phyloP scores from a whole-genome alignment of 2,329 filamentous ascomycete species.

The Microdochium nivale region DNA sequence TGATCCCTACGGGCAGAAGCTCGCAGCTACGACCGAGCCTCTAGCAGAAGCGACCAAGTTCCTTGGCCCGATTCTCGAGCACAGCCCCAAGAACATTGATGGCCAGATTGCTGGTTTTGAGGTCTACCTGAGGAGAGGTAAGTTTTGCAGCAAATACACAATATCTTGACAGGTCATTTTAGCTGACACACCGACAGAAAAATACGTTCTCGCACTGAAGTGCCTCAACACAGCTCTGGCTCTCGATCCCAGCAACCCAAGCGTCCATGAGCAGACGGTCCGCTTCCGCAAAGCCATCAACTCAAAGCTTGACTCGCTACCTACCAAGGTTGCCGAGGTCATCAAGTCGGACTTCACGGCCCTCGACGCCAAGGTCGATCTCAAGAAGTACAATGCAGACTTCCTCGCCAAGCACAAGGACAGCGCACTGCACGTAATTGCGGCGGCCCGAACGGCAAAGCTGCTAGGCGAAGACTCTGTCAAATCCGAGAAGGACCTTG shows the following conservation, averaged over 20 bases:
- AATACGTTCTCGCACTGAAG: conserved; percentile 79
- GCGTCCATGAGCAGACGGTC: conserved; percentile 66
- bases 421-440: conserved; percentile 54
- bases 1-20: conserved; percentile 74
- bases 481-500: conserved; percentile 51
- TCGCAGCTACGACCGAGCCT: conserved; percentile 74
- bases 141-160: conserved; percentile 19
- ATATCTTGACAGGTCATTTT: conserved; percentile 4
- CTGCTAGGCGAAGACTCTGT: conserved; percentile 48
- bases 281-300: conserved; percentile 59
- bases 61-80: conserved; percentile 70
- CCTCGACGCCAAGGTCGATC: conserved; percentile 46
- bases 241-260: conserved; percentile 61
- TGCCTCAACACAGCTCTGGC: conserved; percentile 68
- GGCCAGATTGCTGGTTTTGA: conserved; percentile 84
- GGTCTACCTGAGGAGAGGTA: conserved; percentile 77
- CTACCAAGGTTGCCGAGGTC: conserved; percentile 58
- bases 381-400: conserved; percentile 57
- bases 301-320: conserved; percentile 47
- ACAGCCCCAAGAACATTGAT: conserved; percentile 71
- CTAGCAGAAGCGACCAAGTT: conserved; percentile 84
- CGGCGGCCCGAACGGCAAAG: conserved; percentile 51
- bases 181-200: conserved; percentile 44
- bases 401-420: conserved; percentile 55
- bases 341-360: conserved; percentile 60